These are phyloP conservation scores for Boletus rubroflammeus DNA, from an alignment of 768 basidiomycete species.

Conservation along the genomic window DNA sequence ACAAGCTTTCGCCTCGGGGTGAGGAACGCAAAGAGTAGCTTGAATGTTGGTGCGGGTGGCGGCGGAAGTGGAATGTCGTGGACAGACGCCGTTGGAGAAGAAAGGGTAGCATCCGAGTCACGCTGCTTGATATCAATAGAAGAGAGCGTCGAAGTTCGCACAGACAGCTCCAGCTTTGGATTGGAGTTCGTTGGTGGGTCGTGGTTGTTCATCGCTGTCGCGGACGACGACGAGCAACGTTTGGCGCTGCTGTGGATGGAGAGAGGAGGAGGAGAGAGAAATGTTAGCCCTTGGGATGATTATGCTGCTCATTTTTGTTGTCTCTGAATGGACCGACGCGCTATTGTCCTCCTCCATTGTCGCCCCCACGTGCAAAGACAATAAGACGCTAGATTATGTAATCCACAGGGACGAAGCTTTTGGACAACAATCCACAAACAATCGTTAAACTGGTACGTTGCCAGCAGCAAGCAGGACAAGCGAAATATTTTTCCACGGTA, in stretches of 20 bases:
- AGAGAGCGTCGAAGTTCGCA: conserved; percentile 16
- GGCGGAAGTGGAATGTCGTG: conserved; percentile 18
- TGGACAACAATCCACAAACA: conserved; percentile 23
- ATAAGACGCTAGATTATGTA: conserved; percentile 18
- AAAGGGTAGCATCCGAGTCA: conserved; percentile 2
- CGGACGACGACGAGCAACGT: conserved; percentile 26
- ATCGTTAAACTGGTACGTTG: not conserved
- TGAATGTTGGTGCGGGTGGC: conserved; percentile 49
- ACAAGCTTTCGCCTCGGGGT: conserved; percentile 50
- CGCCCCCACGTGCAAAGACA: conserved; percentile 21
- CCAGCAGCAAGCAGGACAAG: no score
- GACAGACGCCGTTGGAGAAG: conserved; percentile 13
- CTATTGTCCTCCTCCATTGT: conserved; percentile 23
- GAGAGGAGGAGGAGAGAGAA: conserved; percentile 14
- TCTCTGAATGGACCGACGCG: conserved; percentile 5
- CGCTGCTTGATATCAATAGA: conserved; percentile 20
- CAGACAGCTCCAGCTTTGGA: conserved; percentile 20
- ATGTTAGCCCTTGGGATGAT: not conserved
- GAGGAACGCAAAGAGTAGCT: conserved; percentile 65
- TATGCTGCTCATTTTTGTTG: conserved; percentile 23
- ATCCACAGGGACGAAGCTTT: conserved; percentile 16
- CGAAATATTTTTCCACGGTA: not conserved
- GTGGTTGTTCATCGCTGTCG: conserved; percentile 32
- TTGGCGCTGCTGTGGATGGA: conserved; percentile 1
- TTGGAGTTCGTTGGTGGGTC: conserved; percentile 14